Evolutionary conservation across 768 basidiomycete species (phyloP), one percentile per base, ranked within the genome.

Genomic region (Cantharellus cinnabarinus): DNA sequence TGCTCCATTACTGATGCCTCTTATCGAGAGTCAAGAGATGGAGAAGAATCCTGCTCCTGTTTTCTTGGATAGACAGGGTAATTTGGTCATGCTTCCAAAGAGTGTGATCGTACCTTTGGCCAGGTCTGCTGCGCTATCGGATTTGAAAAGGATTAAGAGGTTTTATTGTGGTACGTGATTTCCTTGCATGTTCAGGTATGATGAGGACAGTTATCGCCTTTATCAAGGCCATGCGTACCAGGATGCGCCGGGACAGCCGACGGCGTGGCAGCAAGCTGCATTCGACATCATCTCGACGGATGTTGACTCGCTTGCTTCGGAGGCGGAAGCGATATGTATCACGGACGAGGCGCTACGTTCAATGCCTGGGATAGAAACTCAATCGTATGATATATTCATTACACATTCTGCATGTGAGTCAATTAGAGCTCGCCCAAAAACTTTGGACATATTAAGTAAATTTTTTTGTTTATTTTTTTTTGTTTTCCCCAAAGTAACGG

Each of bases 211-310:
- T 54, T 37, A 37, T 54, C 14, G 14, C 35, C 35, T 37, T 7
- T 54, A 7, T 54, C 52, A 10, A 63, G 44, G 52, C 10, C 7
- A 37, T 1, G 52, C 35, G 35, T 54, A 10, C 35, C 44, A 48
- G 2, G 34, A 50, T 4, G 56, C 59, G 3, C 61, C 59, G 5
- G 64, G 64, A 0, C 64, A 65, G 41, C 61, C 61, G 5, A 5
- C 5, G 37, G 56, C 44, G 10, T 10, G 5, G 7, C 58, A 5
- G 4, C 42, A 61, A 40, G 87, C 87, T 0, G 75, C 85, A 29
- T 81, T 89, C 62, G 88, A 91, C 67, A 87, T 91, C 57, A 83
- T 91, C 61, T 83, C 83, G 5, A 79, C 80, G 0, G 87, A 89
- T 64, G 65, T 83, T 29, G 83, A 85, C 2, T 77, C 80, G 4